Percentiles rank a stretch among this genome's conserved stretches.
These are phyloP conservation scores for Rugonectria rugulosa DNA, from an alignment of 2,329 filamentous ascomycete genomes.

Conservation along the genomic window DNA sequence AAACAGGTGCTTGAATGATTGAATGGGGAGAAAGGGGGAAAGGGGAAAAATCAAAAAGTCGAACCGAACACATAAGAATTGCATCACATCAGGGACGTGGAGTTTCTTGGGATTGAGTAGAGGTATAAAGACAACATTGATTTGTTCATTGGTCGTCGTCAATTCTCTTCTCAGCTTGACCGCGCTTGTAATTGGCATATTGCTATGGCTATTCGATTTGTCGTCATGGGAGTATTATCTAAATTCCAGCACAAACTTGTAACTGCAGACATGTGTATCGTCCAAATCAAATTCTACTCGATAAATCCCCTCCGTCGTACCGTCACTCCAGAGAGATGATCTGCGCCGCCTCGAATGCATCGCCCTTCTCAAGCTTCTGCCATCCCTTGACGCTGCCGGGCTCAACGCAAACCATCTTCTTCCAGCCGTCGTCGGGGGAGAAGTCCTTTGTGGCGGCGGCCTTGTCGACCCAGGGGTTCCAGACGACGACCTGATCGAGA, in stretches of 20 bases:
- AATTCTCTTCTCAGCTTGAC: constrained; percentile 15
- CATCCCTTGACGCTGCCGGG: constrained; percentile 83
- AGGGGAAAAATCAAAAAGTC: background rate
- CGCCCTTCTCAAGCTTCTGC: constrained; percentile 84
- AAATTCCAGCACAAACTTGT: background rate
- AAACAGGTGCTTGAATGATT: no score
- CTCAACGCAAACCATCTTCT: constrained; percentile 94
- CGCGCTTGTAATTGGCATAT: background rate
- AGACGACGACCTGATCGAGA: constrained; percentile 87
- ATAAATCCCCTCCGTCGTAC: background rate
- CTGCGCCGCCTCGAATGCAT: constrained; percentile 69
- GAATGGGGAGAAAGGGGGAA: no score
- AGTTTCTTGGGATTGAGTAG: constrained; percentile 14
- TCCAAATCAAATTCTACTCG: constrained; percentile 13
- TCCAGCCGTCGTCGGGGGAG: constrained; percentile 85
- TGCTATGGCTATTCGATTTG: background rate
- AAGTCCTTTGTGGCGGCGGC: constrained; percentile 85
- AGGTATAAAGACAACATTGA: constrained; percentile 3
- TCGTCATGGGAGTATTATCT: background rate
- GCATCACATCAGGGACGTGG: constrained; percentile 6
- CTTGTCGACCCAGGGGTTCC: constrained; percentile 96
- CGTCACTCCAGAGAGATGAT: constrained; percentile 54
- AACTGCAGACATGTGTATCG: no score
- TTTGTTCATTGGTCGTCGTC: constrained; percentile 20
- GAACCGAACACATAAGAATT: background rate